Evolutionary conservation across 2,329 filamentous ascomycete genomes (phyloP).

Genomic region (Botryotinia convoluta): DNA sequence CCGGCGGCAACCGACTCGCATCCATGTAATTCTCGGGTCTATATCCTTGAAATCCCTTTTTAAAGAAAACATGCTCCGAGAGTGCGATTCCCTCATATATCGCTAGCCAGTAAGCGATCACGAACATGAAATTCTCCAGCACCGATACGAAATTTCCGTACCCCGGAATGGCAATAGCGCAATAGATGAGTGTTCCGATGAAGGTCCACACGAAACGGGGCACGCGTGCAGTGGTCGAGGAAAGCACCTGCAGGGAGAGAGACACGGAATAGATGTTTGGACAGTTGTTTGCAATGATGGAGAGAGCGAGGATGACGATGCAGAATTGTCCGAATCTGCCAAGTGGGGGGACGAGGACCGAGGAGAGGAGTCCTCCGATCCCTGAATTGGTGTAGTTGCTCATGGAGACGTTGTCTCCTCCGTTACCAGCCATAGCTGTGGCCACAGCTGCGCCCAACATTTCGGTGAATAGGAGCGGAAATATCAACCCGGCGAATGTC

Average conservation of each 20-base stretch:
- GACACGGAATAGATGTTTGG: slow-evolving; percentile 71
- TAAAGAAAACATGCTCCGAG: slow-evolving; percentile 54
- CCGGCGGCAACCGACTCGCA: slow-evolving; percentile 56
- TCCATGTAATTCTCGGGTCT: slow-evolving; percentile 56
- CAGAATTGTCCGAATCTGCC: slow-evolving; percentile 73
- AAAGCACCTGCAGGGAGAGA: slow-evolving; percentile 65
- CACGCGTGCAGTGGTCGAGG: slow-evolving; percentile 55
- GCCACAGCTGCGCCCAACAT: slow-evolving; percentile 70
- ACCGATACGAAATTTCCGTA: slow-evolving; percentile 63
- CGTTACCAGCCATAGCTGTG: slow-evolving; percentile 58
- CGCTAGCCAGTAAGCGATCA: slow-evolving; percentile 71
- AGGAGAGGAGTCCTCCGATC: slow-evolving; percentile 64
- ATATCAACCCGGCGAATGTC: slow-evolving; percentile 66
- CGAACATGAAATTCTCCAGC: slow-evolving; percentile 68
- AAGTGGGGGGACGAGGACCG: slow-evolving; percentile 58
- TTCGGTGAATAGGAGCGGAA: slow-evolving; percentile 71
- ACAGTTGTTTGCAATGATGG: slow-evolving; percentile 68
- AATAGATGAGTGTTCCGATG: slow-evolving; percentile 59
- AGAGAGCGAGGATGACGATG: slow-evolving; percentile 62
- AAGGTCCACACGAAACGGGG: slow-evolving; percentile 68
- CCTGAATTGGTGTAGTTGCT: slow-evolving; percentile 54
- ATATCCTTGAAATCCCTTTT: slow-evolving; percentile 60
- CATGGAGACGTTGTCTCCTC: slow-evolving; percentile 52
- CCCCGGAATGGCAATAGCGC: slow-evolving; percentile 68
- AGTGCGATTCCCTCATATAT: slow-evolving; percentile 63